Evolutionary conservation across 176 grass and related monocot species (phyloP), one percentile per base, ranked within the genome.

Genomic region (Carex cristatella): DNA sequence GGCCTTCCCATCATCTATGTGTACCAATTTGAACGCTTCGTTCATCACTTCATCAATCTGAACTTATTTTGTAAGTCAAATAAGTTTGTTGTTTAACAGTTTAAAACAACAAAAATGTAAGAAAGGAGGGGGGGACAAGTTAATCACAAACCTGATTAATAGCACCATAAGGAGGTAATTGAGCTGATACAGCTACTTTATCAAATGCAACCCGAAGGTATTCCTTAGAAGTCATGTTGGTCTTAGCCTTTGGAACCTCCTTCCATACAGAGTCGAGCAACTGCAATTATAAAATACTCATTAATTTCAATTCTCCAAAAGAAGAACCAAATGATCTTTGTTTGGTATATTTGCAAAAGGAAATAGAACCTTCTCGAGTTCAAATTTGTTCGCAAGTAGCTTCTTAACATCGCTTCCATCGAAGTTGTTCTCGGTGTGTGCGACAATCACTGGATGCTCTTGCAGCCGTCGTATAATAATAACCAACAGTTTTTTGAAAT

Each of bases 361-460:
- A 56, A 57, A 57, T 35, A 31, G 42, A 83, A 94, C 93, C 93
- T 92, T 94, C n/a, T 92, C 88, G 49, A 92, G 30, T 86, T 94
- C 93, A 82, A 94, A 91, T 53, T 92, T 94, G 79, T 87, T 91
- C 28, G 64, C 67, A 23, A 98, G 89, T n/a, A 98, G 85, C 86
- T 84, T 91, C 75, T 87, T 85, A 81, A 98, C 70, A 40, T 91
- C 89, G 4, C 85, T 93, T 42, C 95, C 95, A 61, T 95, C 89
- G 32, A 89, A 95, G 51, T 88, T 93, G 87, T 90, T 89, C 44
- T 95, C 93, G 0, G 86, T 98, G 65, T 98, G 95, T 1, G 89
- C 95, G 12, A 98, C 93, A 44, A 98, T 98, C 66, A 98, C 91
- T 28, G 91, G 95, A 74, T 92, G 79, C 54, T 92, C 93, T 79